phyloP scores from a whole-genome alignment of 2,329 filamentous ascomycete species.

The Pseudogymnoascus sp. region DNA sequence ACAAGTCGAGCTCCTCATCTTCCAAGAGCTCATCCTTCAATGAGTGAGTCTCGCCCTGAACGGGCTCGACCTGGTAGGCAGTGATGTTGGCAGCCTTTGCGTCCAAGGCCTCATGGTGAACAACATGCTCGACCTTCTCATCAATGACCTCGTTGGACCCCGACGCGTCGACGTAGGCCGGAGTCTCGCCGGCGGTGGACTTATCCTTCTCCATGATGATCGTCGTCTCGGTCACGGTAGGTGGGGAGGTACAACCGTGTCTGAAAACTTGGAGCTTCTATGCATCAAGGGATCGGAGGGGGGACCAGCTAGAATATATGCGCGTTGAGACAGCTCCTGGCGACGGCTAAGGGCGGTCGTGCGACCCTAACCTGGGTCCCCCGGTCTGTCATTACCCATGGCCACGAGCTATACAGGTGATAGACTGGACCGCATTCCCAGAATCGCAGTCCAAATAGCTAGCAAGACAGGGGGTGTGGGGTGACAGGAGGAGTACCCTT shows the following conservation, averaged over 20 bases:
- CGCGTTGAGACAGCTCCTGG: conserved; percentile 1
- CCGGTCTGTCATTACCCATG: not conserved
- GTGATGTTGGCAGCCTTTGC: not conserved
- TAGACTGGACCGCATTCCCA: not conserved
- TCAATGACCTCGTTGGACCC: not conserved
- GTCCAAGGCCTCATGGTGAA: not conserved
- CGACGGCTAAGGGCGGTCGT: not conserved
- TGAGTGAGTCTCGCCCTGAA: conserved; percentile 9
- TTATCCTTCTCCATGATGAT: conserved; percentile 4
- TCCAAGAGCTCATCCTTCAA: conserved; percentile 14
- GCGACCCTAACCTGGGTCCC: not conserved
- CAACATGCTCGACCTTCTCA: not conserved
- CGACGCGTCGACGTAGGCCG: not conserved
- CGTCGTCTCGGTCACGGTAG: conserved; percentile 3
- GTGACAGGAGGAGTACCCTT: not conserved
- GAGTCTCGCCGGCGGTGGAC: not conserved
- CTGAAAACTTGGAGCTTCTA: conserved; percentile 4
- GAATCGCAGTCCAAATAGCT: conserved; percentile 3
- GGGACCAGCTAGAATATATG: conserved; percentile 5
- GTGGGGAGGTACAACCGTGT: not conserved
- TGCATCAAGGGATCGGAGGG: not conserved
- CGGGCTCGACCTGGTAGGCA: not conserved
- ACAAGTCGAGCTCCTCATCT: conserved; percentile 13
- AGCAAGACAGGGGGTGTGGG: not conserved
- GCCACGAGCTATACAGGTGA: not conserved